Base-by-base conservation (phyloP, 805 yeast genomes). In the Phaffomyces thermotolerans region DNA sequence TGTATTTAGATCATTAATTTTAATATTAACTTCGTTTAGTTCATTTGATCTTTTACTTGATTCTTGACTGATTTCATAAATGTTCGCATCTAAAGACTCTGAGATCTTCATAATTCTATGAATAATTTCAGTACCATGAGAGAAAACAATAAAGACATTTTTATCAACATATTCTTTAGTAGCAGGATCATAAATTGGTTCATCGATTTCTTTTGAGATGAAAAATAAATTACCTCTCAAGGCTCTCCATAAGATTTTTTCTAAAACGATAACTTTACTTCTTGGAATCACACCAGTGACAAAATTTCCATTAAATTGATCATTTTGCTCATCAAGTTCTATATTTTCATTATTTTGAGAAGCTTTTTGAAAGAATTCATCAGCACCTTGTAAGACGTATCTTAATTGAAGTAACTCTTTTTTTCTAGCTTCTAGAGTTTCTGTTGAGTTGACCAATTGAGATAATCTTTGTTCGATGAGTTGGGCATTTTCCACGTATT, bases 181-280 rank as follows among this genome's bases (percentile, higher is more conserved):
- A 59, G 78, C 75, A 42, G 77, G 66, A 54, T 88, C 95, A 58
- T 76, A 81, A 45, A 90, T 67, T 27, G 81, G 78, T 55, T 83
- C 85, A 6, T 76, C 73, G 49, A 91, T 78, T 56, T 84, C 95
- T 46, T 77, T 75, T 43, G 84, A 74, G 51, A 82, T 81, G 60
- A 89, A 76, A 56, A 76, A 84, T 53, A 95, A 70, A 64, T 93
- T 93, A 60, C 99, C 99, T 64, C 99, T 79, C 52, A 91, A 74
- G 14, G 85, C 81, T 65, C 99, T 77, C 97, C 98, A 95, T 41
- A 89, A 68, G 44, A 93, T 87, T 57, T 81, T 85, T 58, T 89
- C 89, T 52, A 93, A 69, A 4, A 84, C 69, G 18, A 72, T 74
- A 30, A 86, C 72, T 59, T 84, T 84, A 20, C 71, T 76, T 56